A percentile compares a stretch with the other conserved stretches of the same genome.
Evolutionary conservation across 2,329 filamentous ascomycete species (phyloP).

Genomic region (Chrysosporium queenslandicum): DNA sequence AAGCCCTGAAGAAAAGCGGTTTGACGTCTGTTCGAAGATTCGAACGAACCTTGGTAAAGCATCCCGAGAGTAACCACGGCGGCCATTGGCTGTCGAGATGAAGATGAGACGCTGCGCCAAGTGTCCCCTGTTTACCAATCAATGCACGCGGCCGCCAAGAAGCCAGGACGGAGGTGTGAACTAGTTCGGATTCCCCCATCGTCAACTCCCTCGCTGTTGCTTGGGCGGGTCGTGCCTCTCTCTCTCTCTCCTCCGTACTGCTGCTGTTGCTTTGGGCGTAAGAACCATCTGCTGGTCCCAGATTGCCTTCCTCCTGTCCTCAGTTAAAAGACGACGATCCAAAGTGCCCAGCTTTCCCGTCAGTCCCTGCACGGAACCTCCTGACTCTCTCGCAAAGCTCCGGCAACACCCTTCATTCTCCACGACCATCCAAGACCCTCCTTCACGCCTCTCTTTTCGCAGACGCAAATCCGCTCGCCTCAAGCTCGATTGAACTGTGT

Average conservation of each 20-base stretch:
- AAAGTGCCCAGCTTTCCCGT: neutral
- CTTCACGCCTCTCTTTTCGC: neutral
- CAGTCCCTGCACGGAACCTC: neutral
- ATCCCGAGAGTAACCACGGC: slow-evolving; percentile 6
- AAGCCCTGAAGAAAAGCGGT: neutral
- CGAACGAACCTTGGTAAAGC: slow-evolving; percentile 12
- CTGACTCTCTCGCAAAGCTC: neutral
- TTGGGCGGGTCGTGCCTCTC: slow-evolving; percentile 6
- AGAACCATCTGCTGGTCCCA: slow-evolving; percentile 7
- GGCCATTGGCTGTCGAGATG: slow-evolving; percentile 9
- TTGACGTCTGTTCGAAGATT: slow-evolving; percentile 13
- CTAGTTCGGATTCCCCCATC: slow-evolving; percentile 2
- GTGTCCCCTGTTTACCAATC: slow-evolving; percentile 12
- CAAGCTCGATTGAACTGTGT: neutral
- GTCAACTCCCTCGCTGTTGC: slow-evolving; percentile 1
- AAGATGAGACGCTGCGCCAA: slow-evolving; percentile 16
- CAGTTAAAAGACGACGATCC: no score
- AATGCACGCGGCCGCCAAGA: slow-evolving; percentile 11
- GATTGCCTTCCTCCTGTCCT: neutral
- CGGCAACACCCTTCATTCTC: neutral
- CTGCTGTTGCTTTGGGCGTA: neutral
- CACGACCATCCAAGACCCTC: neutral
- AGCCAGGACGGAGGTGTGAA: slow-evolving; percentile 4
- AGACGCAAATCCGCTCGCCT: neutral
- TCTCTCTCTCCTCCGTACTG: neutral